phyloP scores from a whole-genome alignment of 2,329 filamentous ascomycete species.

The Leptodontidium sp. region DNA sequence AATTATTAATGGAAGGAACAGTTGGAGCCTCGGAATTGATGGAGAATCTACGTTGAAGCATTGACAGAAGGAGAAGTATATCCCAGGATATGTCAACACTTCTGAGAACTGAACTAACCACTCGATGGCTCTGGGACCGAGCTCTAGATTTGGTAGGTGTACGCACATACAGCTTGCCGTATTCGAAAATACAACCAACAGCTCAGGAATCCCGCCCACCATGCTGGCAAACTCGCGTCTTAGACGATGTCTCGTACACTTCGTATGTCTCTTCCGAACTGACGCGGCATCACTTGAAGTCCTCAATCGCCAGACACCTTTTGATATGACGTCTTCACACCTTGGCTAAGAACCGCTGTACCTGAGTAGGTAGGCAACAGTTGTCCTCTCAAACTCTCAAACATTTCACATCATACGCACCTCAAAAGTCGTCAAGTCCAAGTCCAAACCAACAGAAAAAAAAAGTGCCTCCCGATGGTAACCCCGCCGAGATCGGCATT shows the following conservation, averaged over 20 bases:
- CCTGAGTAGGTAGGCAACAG: background rate
- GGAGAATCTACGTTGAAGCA: background rate
- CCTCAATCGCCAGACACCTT: background rate
- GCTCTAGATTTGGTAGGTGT: background rate
- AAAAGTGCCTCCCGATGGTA: background rate
- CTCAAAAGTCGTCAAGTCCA: background rate
- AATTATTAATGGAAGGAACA: background rate
- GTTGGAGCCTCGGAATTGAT: background rate
- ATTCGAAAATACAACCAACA: background rate
- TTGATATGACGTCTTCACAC: background rate
- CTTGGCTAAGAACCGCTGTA: background rate
- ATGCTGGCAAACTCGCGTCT: background rate
- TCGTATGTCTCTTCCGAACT: background rate
- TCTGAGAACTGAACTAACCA: background rate
- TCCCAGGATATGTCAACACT: background rate
- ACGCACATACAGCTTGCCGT: background rate
- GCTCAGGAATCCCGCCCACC: background rate
- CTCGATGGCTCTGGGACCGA: background rate
- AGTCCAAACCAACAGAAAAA: background rate
- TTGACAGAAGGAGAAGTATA: background rate
- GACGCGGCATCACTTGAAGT: background rate
- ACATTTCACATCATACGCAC: background rate
- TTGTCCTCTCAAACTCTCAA: background rate
- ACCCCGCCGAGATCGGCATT: conserved; percentile 1
- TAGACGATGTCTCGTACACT: background rate